Evolutionary conservation across 2,329 filamentous ascomycete species (phyloP), one percentile per base, ranked within the genome.

Genomic region (Colletotrichum chrysophilum): DNA sequence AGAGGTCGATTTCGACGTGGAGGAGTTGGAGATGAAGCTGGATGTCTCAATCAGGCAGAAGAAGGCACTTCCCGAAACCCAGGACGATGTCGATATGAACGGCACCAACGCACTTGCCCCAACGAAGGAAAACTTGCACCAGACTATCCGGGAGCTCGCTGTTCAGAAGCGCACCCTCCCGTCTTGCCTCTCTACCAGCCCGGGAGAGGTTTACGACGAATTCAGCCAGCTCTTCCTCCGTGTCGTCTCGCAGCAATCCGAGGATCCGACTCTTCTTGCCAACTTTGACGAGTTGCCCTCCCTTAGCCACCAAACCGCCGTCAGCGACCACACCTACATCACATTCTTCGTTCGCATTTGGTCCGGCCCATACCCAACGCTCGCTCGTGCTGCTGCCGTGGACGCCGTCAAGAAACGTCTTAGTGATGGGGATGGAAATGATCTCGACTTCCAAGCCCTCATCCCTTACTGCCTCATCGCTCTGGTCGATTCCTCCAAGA

Each of bases 381-480:
- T 94, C 61, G 93, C 92, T 4, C 92, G 94, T 77, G 89, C 90
- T 70, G 90, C 92, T 10, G 95, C 96, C 13, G 84, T 98, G 65
- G 91, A 93, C 55, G 88, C 92, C 80, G 89, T 92, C 16, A 91
- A 92, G 75, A 87, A 87, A 34, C 87, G 88, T 30, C 82, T 95
- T 21, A 90, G 91, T 69, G 83, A 85, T 12, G 84, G 85, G 16
- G 88, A 89, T 74, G 87, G 86, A 70, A 83, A 81, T 26, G 86
- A 86, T 24, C 81, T 90, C 9, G 94, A 98, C 81, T 89, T 96
- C 65, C 96, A 98, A 82, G 91, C 92, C 13, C 83, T 98, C 21
- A 82, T 98, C n/a, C 96, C 96, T 4, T 98, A 98, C 84, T 87
- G 93, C 36, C 86, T 98, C 61, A 88, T 90, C 48, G 94, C 94